Percentiles rank a stretch among this genome's conserved stretches.
These are phyloP conservation scores for Prunella vulgaris DNA, from an alignment of 257 asterid genomes.

Conservation along the genomic window DNA sequence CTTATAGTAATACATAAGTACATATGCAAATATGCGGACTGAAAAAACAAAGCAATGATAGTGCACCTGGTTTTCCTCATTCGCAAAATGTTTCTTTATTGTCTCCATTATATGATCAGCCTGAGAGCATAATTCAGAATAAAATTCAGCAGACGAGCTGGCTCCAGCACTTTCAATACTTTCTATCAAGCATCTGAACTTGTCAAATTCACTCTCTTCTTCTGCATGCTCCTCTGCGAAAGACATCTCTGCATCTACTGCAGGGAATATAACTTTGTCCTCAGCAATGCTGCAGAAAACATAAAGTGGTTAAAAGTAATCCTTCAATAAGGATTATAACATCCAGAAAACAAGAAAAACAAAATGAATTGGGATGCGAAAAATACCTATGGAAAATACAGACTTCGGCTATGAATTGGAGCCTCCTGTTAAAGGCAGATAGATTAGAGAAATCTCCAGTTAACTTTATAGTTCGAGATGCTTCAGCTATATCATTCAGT, in stretches of 20 bases:
- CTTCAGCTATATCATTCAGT: constrained; percentile 79
- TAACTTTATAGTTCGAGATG: constrained; percentile 70
- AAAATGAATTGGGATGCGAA: not conserved
- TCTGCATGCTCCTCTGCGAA: constrained; percentile 94
- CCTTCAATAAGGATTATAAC: constrained; percentile 8
- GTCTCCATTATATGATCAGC: constrained; percentile 93
- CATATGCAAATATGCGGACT: not conserved
- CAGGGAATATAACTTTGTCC: constrained; percentile 96
- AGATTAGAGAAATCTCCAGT: constrained; percentile 86
- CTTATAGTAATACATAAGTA: not conserved
- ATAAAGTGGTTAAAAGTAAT: constrained; percentile 5
- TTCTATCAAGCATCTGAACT: constrained; percentile 81
- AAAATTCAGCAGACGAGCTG: constrained; percentile 81
- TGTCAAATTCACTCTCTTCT: constrained; percentile 91
- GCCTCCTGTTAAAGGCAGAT: constrained; percentile 67
- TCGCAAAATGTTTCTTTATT: constrained; percentile 72
- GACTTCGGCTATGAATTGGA: constrained; percentile 97
- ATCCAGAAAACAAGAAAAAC: constrained; percentile 4
- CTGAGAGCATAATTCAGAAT: constrained; percentile 73
- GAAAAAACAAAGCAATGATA: constrained; percentile 16
- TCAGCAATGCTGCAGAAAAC: constrained; percentile 86
- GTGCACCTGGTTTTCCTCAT: constrained; percentile 85
- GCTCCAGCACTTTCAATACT: constrained; percentile 86
- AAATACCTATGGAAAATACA: constrained; percentile 90
- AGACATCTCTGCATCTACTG: constrained; percentile 80